Evolutionary conservation across 1,284 basidiomycete genomes (phyloP), one percentile per base, ranked within the genome.

Genomic region (Moesziomyces sp.): DNA sequence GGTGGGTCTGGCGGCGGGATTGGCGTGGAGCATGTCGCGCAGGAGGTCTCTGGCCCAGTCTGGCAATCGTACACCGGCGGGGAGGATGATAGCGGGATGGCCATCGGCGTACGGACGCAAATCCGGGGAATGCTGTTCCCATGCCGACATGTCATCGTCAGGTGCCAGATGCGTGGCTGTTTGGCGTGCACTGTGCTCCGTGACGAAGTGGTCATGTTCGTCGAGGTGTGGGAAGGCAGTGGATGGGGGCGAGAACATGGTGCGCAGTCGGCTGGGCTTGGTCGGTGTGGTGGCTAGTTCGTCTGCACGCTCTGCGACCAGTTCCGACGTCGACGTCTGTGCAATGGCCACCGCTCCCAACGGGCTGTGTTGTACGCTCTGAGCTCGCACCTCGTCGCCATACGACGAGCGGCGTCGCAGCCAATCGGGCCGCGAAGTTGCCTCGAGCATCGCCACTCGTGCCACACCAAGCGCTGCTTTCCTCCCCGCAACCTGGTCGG

Each of bases 11-110:
- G 50, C 48, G 4, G 58, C 52, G 3, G 80, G 77, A 23, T 72
- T 48, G 1, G 79, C 48, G 16, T 58, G 43, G 5, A 82, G 58
- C 82, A 83, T 83, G 1, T 46, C 30, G 10, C 75, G 46, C 21
- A 83, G 58, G 19, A 83, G 48, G 1, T 78, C 76, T n/a, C 81
- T 58, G 5, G 79, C 72, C 35, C 46, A 56, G 34, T 82, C 80
- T 0, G 82, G 82, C 5, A 83, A 45, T 14, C 81, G 49, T 0
- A 71, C 81, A 3, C 82, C 81, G 28, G 80, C 81, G 19, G 82
- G 78, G 3, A 83, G 58, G 46, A 82, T 55, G 43, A 83, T 74
- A 16, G 82, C 70, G 8, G 82, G 81, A 19, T 72, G 58, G 11
- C 82, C 82, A 51, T 83, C 82, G 2, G 44, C 34, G 23, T 83